Base-by-base conservation (phyloP, 192 early-diverging fungal species). In the Lobosporangium transversale region DNA sequence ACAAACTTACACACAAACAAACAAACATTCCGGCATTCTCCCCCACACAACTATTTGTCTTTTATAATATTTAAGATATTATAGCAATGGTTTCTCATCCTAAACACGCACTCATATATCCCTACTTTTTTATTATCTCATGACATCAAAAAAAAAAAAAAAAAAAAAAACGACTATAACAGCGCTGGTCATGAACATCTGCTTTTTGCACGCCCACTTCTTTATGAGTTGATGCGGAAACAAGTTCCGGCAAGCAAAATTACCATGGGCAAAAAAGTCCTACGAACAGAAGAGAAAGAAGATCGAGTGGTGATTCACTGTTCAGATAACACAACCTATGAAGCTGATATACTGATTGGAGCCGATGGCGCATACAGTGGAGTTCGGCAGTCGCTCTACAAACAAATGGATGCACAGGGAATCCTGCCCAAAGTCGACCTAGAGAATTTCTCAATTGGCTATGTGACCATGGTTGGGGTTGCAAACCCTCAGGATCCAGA, bases 341-440 rank as follows among this genome's bases (percentile, higher is more conserved):
- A 54, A 7, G 58, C 51, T 3, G 68, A 70, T 31, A 56, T 70
- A 29, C 57, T 69, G 15, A 48, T 69, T 6, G 67, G 67, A 0
- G 58, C 67, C n/a, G 67, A 69, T 29, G 57, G 57, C 3, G 50
- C 67, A 0, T 69, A 69, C 32, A 60, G 50, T 23, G 37, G 20
- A 2, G 50, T 70, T 18, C 50, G 59, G 9, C 59, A 70, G 14
- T 32, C 18, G 26, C 42, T 62, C 21, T 62, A 70, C 43, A 44
- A 44, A 18, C 31, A 21, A 3, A 17, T 70, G 35, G 31, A 45
- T 4, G 20, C 62, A 42, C 15, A 42, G 17, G 59, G 45, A 0
- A 0, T 32, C 4, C 20, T 70, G 14, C 59, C 68, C 3, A 51
- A 62, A 20, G 29, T 23, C 0, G 68, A 70, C 20, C 17, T 9